These are phyloP conservation scores for Soucietia sequanensis DNA, from an alignment of 805 yeast genomes.

Conservation along the genomic window DNA sequence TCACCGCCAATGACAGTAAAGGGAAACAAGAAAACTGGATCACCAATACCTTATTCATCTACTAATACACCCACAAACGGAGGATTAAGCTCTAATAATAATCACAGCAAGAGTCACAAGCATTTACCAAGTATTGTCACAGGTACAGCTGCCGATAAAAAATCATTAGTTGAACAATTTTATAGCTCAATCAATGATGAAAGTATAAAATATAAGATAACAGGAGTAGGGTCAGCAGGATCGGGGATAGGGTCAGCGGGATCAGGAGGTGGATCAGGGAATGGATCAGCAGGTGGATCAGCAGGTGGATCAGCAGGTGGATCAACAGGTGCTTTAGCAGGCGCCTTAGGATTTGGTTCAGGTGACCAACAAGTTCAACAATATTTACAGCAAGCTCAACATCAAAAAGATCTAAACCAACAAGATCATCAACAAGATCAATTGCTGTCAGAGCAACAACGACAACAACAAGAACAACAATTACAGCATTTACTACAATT, in stretches of 20 bases:
- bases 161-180: conserved; percentile 42
- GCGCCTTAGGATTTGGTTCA: too few relatives aligned
- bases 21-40: not conserved
- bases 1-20: not conserved
- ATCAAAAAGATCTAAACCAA: too few relatives aligned
- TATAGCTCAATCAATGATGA: conserved; percentile 25
- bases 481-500: not conserved
- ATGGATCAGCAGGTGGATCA: too few relatives aligned
- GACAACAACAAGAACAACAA: not conserved
- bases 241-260: too few relatives aligned
- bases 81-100: not conserved
- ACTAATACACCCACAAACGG: not conserved
- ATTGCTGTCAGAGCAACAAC: not conserved
- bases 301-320: too few relatives aligned
- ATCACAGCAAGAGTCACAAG: not conserved
- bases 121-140: not conserved
- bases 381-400: too few relatives aligned
- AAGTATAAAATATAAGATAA: not conserved
- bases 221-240: too few relatives aligned
- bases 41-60: not conserved
- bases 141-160: conserved; percentile 17
- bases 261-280: too few relatives aligned
- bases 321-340: too few relatives aligned
- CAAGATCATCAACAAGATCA: not conserved
- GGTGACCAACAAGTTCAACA: too few relatives aligned